Percentiles rank a stretch among this genome's conserved stretches.
Conservation (phyloP, 305 asterid species). For the Rubia tinctorum region DNA sequence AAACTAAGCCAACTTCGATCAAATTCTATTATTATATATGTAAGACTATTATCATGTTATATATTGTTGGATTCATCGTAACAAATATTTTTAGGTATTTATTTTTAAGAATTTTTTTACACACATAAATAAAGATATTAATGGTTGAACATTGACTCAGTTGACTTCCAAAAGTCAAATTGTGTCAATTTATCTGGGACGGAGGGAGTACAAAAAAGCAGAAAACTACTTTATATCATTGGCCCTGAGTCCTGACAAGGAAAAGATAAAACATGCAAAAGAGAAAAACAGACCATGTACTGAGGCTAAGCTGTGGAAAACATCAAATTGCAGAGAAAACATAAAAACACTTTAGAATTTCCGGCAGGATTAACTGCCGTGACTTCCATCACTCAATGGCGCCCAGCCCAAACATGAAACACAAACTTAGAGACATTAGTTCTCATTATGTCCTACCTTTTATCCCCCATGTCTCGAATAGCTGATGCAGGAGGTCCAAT, state of each 20-base stretch:
- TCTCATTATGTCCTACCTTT: conserved; percentile 46
- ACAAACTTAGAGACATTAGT: background rate
- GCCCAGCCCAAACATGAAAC: background rate
- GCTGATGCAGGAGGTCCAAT: conserved; percentile 98
- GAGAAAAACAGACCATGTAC: too few species aligned
- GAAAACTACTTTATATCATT: background rate
- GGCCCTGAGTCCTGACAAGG: background rate
- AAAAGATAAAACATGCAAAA: background rate
- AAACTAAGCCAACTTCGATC: too few species aligned
- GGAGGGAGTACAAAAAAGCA: background rate
- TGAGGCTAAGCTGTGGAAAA: background rate
- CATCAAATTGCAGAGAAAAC: background rate
- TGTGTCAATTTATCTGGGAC: too few species aligned
- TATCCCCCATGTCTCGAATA: conserved; percentile 97
- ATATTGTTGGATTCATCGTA: too few species aligned
- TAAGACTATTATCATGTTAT: too few species aligned
- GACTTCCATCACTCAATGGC: background rate
- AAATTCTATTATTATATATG: too few species aligned
- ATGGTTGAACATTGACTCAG: too few species aligned
- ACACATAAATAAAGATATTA: too few species aligned
- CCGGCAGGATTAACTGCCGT: background rate
- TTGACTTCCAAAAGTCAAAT: too few species aligned
- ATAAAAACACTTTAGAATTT: background rate
- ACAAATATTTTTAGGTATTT: too few species aligned
- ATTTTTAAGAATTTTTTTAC: too few species aligned